Evolutionary conservation across 1,139 yeast species (phyloP).

Genomic region (Debaryomyces udenii): DNA sequence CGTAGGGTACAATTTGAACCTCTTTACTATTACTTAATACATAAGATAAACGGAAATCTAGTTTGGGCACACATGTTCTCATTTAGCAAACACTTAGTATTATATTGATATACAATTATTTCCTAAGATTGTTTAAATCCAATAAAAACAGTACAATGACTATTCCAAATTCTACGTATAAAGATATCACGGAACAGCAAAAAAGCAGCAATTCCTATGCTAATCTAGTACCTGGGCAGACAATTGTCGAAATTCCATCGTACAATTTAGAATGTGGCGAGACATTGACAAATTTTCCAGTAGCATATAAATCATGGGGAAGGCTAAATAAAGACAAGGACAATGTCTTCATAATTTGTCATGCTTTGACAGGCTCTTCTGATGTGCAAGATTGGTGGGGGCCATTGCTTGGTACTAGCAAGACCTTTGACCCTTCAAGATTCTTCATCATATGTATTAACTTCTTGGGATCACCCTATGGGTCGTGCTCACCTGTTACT

Average conservation of each 20-base stretch:
- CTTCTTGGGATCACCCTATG: conserved; percentile 94
- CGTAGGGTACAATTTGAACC: too few relatives aligned
- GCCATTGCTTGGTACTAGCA: conserved; percentile 80
- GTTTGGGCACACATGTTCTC: conserved; percentile 18
- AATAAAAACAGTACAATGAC: conserved; percentile 5
- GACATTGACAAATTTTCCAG: conserved; percentile 70
- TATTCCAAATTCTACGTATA: conserved; percentile 23
- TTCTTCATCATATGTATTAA: conserved; percentile 87
- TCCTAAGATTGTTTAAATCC: conserved; percentile 7
- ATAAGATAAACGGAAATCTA: too few relatives aligned
- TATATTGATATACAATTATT: conserved; percentile 15
- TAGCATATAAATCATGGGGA: conserved; percentile 98
- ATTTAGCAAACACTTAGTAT: conserved; percentile 19
- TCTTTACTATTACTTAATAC: too few relatives aligned
- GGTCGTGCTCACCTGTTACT: conserved; percentile 90
- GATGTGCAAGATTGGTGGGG: conserved; percentile 99
- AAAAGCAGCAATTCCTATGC: conserved; percentile 64
- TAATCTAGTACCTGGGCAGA: conserved; percentile 75
- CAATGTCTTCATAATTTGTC: conserved; percentile 86
- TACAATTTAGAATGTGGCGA: conserved; percentile 84
- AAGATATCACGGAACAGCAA: conserved; percentile 51
- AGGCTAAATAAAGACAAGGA: conserved; percentile 63
- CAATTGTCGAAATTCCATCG: conserved; percentile 76
- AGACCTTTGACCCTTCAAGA: conserved; percentile 88
- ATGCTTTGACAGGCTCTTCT: conserved; percentile 93